Evolutionary conservation across 2,329 filamentous ascomycete genomes (phyloP), one percentile per base, ranked within the genome.

Genomic region (Botrytis fabae): DNA sequence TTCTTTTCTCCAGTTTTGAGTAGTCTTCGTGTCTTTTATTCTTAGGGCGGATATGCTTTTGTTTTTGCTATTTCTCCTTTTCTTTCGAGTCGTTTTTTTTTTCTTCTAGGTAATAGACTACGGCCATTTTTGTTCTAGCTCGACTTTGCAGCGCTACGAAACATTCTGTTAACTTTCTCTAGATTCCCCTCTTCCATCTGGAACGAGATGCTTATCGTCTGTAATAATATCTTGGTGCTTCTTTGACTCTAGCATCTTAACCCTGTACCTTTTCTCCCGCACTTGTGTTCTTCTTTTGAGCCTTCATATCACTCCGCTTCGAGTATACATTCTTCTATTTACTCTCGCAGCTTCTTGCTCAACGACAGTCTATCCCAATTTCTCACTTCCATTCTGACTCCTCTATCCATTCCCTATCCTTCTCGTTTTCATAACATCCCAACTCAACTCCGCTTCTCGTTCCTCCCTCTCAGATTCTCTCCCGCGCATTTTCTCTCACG

Each of bases 381-480:
- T 18, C n/a, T 57, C 14, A 18, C 1, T 18, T 28, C 8, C 14
- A 18, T 32, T 28, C 14, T 2, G 18, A n/a, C 14, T 2, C 7
- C 7, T 32, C n/a, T 16, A 9, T 57, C 1, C 6, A 5, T n/a
- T 7, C n/a, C 28, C 2, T 2, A 4, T 0, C 1, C 5, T 18
- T 1, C n/a, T 54, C n/a, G 25, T 28, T 28, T 54, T 28, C 12
- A 9, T 54, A 6, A 46, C 22, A 46, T 38, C 7, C 7, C 7
- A 38, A 7, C 44, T 46, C 18, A 20, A 54, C n/a, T 4, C 0
- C 6, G 51, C 6, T 57, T 57, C 14, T 57, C 14, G 16, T 2
- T 18, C 18, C 7, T 9, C 14, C 14, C 51, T 5, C n/a, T 57
- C 51, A 18, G 28, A 14, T 16, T 28, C 16, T 28, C 4, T 14